A percentile compares a stretch with the other conserved stretches of the same genome.
Conservation (phyloP, 2,329 filamentous ascomycete genomes). For the Cordyceps militaris region DNA sequence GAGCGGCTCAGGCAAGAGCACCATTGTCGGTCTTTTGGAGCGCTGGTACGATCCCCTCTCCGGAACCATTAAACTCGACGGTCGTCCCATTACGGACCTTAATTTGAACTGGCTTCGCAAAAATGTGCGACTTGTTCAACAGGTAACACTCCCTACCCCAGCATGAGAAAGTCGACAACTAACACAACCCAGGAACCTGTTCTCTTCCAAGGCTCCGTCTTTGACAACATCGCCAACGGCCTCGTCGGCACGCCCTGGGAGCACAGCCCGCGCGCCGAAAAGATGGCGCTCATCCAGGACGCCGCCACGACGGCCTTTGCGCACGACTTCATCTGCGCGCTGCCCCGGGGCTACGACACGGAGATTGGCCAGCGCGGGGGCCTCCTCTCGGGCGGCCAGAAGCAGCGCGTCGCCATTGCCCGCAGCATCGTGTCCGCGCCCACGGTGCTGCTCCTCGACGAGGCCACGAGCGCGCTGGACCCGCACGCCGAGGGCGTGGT, state of each 20-base stretch:
- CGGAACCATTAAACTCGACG: conserved; percentile 31
- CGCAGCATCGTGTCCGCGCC: conserved; percentile 55
- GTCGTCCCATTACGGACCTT: conserved; percentile 25
- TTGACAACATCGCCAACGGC: conserved; percentile 47
- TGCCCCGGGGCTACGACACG: conserved; percentile 44
- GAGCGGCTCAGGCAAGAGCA: conserved; percentile 34
- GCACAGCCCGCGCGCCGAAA: conserved; percentile 31
- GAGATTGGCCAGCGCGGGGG: conserved; percentile 56
- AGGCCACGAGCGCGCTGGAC: conserved; percentile 53
- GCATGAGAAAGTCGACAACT: neutral
- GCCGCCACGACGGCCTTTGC: conserved; percentile 44
- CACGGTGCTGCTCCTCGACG: conserved; percentile 56
- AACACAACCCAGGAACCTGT: conserved; percentile 31
- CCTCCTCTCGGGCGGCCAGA: conserved; percentile 59
- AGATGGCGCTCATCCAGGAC: conserved; percentile 35
- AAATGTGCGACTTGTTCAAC: conserved; percentile 31
- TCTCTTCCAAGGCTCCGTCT: conserved; percentile 42
- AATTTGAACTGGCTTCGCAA: conserved; percentile 34
- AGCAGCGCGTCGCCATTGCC: conserved; percentile 59
- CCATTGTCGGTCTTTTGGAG: conserved; percentile 33
- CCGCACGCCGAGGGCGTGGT: conserved; percentile 39
- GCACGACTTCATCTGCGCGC: conserved; percentile 40
- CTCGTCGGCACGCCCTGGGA: conserved; percentile 36
- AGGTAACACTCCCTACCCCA: conserved; percentile 14
- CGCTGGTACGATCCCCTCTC: conserved; percentile 31